phyloP scores from a whole-genome alignment of 257 asterid genomes.

The Parsonsia alboflavescens region DNA sequence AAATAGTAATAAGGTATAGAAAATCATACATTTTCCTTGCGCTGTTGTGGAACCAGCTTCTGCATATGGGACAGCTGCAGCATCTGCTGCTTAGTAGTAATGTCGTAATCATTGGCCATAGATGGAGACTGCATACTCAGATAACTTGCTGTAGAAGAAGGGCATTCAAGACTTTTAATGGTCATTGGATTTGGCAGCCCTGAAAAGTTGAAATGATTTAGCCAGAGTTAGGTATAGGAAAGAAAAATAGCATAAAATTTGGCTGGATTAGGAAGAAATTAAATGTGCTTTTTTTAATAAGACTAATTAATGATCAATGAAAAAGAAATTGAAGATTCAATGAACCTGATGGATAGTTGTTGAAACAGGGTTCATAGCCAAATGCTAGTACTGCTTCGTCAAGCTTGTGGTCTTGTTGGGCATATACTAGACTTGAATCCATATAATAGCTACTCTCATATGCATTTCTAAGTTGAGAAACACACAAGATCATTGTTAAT shows the following conservation, averaged over 20 bases:
- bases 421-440: slow-evolving; percentile 17
- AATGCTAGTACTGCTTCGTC: slow-evolving; percentile 2
- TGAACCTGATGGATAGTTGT: slow-evolving; percentile 23
- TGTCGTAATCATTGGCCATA: slow-evolving; percentile 5
- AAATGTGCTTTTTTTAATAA: background rate
- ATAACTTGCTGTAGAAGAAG: slow-evolving; percentile 18
- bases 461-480: slow-evolving; percentile 18
- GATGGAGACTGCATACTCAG: slow-evolving; percentile 4
- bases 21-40: slow-evolving; percentile 15
- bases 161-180: slow-evolving; percentile 13
- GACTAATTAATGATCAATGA: background rate
- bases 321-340: slow-evolving; percentile 1
- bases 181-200: slow-evolving; percentile 20
- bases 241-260: background rate
- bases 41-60: slow-evolving; percentile 5
- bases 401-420: slow-evolving; percentile 10
- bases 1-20: too few relatives aligned
- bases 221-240: background rate
- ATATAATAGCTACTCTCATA: slow-evolving; percentile 21
- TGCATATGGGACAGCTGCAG: slow-evolving; percentile 1
- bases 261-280: background rate
- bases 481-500: background rate
- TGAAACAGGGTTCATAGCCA: slow-evolving; percentile 2
- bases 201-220: slow-evolving; percentile 4
- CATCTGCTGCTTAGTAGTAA: background rate